Conservation (phyloP, 1,284 basidiomycete species). For the Ganoderma sp. region DNA sequence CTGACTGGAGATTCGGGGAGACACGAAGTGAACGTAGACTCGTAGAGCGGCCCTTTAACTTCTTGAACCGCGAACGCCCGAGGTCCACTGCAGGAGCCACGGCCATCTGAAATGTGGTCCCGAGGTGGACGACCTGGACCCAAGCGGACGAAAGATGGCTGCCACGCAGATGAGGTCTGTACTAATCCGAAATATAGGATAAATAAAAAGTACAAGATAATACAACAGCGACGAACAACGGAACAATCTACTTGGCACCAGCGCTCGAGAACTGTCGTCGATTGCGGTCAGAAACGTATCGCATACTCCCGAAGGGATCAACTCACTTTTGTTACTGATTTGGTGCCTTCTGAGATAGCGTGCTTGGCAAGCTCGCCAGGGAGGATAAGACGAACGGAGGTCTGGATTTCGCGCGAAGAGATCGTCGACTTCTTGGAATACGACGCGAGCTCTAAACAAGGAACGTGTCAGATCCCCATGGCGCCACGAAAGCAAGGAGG, state of each 20-base stretch:
- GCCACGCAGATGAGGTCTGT: background rate
- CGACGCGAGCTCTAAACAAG: slow-evolving; percentile 75
- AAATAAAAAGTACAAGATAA: slow-evolving; percentile 40
- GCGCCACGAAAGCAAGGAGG: background rate
- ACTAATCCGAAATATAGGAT: slow-evolving; percentile 34
- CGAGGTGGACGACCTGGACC: too few relatives aligned
- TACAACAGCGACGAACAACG: slow-evolving; percentile 23
- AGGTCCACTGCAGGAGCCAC: too few relatives aligned
- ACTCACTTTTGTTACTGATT: slow-evolving; percentile 50
- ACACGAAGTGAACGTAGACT: too few relatives aligned
- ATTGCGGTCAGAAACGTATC: slow-evolving; percentile 6
- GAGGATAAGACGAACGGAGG: slow-evolving; percentile 88
- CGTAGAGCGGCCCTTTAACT: too few relatives aligned
- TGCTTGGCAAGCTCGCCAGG: slow-evolving; percentile 88
- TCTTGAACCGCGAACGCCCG: too few relatives aligned
- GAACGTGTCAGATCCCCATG: slow-evolving; percentile 15
- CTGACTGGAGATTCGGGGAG: too few relatives aligned
- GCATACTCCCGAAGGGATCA: background rate
- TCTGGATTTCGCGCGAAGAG: slow-evolving; percentile 94
- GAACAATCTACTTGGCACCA: slow-evolving; percentile 54
- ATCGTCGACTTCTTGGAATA: slow-evolving; percentile 97
- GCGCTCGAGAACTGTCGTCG: slow-evolving; percentile 65
- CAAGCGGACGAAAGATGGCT: too few relatives aligned
- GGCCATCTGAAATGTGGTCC: too few relatives aligned
- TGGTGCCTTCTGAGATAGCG: slow-evolving; percentile 80